A percentile compares a stretch with the other conserved stretches of the same genome.
These are phyloP conservation scores for Euphorbia tirucalli DNA, from an alignment of 345 rosid genomes.

Conservation along the genomic window DNA sequence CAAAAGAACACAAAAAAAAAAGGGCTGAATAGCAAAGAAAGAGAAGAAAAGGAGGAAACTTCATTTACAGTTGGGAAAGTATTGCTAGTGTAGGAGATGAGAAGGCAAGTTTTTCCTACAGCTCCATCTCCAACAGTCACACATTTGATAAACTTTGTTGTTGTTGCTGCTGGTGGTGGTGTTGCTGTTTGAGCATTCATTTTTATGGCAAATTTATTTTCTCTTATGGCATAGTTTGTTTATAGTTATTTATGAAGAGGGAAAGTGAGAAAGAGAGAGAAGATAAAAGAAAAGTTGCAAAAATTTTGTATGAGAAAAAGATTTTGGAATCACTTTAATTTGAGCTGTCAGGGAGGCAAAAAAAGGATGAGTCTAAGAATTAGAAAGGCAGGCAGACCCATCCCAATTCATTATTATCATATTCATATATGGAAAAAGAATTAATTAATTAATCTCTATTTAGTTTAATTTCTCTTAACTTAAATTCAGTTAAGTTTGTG, in stretches of 20 bases:
- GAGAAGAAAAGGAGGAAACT: too few relatives aligned
- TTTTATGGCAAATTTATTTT: background rate
- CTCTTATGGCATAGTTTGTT: background rate
- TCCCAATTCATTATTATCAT: background rate
- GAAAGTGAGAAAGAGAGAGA: background rate
- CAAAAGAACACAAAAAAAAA: too few relatives aligned
- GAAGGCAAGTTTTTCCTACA: constrained; percentile 87
- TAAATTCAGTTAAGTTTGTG: too few relatives aligned
- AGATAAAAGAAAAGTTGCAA: constrained; percentile 15
- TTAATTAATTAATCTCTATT: too few relatives aligned
- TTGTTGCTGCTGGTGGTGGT: constrained; percentile 29
- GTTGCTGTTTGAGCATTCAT: constrained; percentile 17
- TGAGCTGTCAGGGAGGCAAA: constrained; percentile 59
- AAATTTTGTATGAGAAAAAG: constrained; percentile 11
- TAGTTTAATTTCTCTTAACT: too few relatives aligned
- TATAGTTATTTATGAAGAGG: background rate
- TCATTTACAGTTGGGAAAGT: constrained; percentile 67
- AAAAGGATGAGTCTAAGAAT: constrained; percentile 16
- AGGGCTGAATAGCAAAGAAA: background rate
- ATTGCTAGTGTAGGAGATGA: constrained; percentile 89
- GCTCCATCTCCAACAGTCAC: constrained; percentile 96
- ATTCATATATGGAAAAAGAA: background rate
- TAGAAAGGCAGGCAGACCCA: constrained; percentile 3
- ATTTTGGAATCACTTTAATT: constrained; percentile 51
- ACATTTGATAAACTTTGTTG: constrained; percentile 80